Evolutionary conservation across 1,139 yeast genomes (phyloP).

Genomic region (Saccharomyces hybrid): DNA sequence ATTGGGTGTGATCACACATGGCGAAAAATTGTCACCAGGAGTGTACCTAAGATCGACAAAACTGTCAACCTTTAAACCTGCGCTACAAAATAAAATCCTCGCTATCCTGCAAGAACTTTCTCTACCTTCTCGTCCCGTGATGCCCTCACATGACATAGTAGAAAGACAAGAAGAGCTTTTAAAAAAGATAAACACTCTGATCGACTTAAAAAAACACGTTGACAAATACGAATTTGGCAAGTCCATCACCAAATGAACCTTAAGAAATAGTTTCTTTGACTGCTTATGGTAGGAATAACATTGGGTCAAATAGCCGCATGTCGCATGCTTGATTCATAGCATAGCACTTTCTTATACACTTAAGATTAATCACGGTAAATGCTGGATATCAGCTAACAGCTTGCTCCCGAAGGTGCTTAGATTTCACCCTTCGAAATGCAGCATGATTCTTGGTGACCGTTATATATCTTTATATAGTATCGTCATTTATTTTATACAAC

Average conservation of each 20-base stretch:
- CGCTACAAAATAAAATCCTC: slow-evolving; percentile 69
- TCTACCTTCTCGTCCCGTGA: slow-evolving; percentile 67
- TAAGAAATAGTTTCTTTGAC: neutral
- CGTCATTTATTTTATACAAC: neutral
- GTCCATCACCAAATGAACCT: slow-evolving; percentile 41
- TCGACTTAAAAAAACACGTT: slow-evolving; percentile 79
- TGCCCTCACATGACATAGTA: slow-evolving; percentile 82
- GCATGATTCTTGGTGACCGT: neutral
- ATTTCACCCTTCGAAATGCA: neutral
- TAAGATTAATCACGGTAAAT: neutral
- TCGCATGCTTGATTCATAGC: neutral
- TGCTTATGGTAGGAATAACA: neutral
- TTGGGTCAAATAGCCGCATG: neutral
- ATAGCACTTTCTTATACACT: neutral
- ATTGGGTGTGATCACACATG: slow-evolving; percentile 76
- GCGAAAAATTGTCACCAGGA: slow-evolving; percentile 57
- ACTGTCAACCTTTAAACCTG: slow-evolving; percentile 52
- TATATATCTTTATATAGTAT: neutral
- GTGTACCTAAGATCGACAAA: slow-evolving; percentile 72
- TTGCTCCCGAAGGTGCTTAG: neutral
- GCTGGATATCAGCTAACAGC: neutral
- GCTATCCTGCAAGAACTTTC: slow-evolving; percentile 74
- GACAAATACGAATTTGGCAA: slow-evolving; percentile 84
- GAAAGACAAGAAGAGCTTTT: slow-evolving; percentile 72
- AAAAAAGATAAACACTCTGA: slow-evolving; percentile 60